Evolutionary conservation across 371 early-diverging fungal genomes (phyloP), one percentile per base, ranked within the genome.

Genomic region (Syncephalastrum sp.): DNA sequence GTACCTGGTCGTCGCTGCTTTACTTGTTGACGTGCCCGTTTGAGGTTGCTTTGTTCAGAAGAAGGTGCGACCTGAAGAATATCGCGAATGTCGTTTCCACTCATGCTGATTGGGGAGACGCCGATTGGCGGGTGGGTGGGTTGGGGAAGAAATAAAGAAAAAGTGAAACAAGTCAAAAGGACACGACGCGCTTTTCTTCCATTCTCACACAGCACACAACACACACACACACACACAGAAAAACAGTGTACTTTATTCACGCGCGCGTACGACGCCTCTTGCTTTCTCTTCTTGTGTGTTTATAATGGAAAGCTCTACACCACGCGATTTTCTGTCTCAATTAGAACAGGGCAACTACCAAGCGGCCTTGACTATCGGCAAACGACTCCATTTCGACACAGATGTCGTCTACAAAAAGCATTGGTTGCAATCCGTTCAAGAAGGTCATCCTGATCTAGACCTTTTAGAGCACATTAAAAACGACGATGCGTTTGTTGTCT

Each of bases 401-500:
- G 88, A 90, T 53, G 57, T 77, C 3, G 66, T 89, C 12, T 84
- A 84, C 56, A 84, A 90, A 65, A 69, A 83, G 4, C 85, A 82
- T 60, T 90, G 87, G 87, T 17, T 33, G 8, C 42, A 48, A 44
- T 44, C 46, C 25, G 42, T 61, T 62, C 23, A 52, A 61, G 75
- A 47, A 29, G 17, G 42, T 25, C 24, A 45, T 69, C 61, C 5
- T 72, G 75, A 85, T 60, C 54, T 77, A 4, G 73, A 82, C 7
- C 51, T 83, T 8, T 66, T 92, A 15, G 65, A 69, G 10, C 74
- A 69, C 33, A 69, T 91, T 41, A 19, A 47, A 13, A 58, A 75
- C 6, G 85, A 92, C 63, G 72, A 80, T 43, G 72, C 77, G 33
- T 92, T 89, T 89, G 86, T 89, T 0, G 59, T 86, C 33, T 49